A percentile compares a stretch with the other conserved stretches of the same genome.
Conservation (phyloP, 192 early-diverging fungal species). For the Entomortierella chlamydospora region DNA sequence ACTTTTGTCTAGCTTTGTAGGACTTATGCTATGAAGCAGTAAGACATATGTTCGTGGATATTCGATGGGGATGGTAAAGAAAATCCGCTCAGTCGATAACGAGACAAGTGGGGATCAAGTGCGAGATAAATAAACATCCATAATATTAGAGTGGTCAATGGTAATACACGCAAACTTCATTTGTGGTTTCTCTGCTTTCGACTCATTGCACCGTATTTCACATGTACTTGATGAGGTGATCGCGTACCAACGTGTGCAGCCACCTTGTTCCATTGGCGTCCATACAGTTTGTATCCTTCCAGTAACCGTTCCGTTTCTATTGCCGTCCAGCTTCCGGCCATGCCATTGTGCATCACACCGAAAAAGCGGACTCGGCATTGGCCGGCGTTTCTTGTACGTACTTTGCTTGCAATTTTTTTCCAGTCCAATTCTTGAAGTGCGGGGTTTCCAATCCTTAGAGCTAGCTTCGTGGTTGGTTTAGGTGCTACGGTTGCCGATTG, state of each 20-base stretch:
- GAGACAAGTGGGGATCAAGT: no score
- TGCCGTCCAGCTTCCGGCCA: neutral
- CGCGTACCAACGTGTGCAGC: slow-evolving; percentile 10
- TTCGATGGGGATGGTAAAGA: no score
- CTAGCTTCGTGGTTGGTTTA: neutral
- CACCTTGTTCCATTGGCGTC: neutral
- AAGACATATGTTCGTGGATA: no score
- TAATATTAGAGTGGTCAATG: no score
- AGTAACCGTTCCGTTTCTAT: neutral
- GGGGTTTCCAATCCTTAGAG: neutral
- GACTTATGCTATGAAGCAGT: no score
- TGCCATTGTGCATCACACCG: neutral
- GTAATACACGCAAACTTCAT: no score
- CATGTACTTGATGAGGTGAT: neutral
- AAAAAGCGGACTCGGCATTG: slow-evolving; percentile 11
- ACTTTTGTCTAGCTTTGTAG: no score
- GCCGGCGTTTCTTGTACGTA: neutral
- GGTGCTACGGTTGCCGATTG: no score
- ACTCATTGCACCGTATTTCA: no score
- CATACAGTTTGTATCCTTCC: slow-evolving; percentile 3
- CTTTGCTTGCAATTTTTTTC: neutral
- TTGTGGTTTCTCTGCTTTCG: no score
- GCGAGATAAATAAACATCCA: no score
- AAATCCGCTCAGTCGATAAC: no score
- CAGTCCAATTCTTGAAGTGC: neutral